Percentiles rank a stretch among this genome's conserved stretches.
phyloP scores from a whole-genome alignment of 2,329 filamentous ascomycete species.

The Xylaria multiplex region DNA sequence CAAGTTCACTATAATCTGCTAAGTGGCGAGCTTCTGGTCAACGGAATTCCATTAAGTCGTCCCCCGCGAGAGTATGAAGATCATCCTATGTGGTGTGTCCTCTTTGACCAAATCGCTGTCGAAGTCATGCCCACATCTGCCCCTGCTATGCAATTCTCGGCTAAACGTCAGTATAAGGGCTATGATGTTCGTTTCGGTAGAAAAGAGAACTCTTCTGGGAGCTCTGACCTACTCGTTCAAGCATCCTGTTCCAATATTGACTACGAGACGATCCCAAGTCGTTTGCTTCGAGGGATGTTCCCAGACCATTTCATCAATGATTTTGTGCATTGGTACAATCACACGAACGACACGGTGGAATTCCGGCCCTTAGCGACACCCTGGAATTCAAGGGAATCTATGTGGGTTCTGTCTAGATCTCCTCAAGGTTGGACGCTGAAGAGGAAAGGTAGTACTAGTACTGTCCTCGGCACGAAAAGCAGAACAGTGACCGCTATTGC shows the following conservation, averaged over 20 bases:
- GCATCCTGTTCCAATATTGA: background rate
- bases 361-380: conserved; percentile 14
- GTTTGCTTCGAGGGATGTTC: conserved; percentile 16
- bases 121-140: conserved; percentile 56
- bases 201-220: background rate
- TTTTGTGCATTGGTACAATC: conserved; percentile 34
- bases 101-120: conserved; percentile 57
- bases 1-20: conserved; percentile 61
- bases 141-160: conserved; percentile 55
- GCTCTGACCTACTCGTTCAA: conserved; percentile 21
- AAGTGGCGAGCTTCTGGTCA: conserved; percentile 61
- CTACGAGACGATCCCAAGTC: conserved; percentile 28
- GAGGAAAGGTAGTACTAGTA: background rate
- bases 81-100: conserved; percentile 52
- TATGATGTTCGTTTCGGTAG: conserved; percentile 11
- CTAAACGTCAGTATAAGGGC: conserved; percentile 42
- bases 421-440: conserved; percentile 11
- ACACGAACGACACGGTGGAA: conserved; percentile 1
- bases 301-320: conserved; percentile 20
- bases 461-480: conserved; percentile 13
- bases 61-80: conserved; percentile 58
- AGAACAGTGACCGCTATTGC: conserved; percentile 10
- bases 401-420: conserved; percentile 15
- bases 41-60: conserved; percentile 59
- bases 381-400: background rate